Evolutionary conservation across 306 rosid species (phyloP), one percentile per base, ranked within the genome.

Genomic region (Coriaria nepalensis): DNA sequence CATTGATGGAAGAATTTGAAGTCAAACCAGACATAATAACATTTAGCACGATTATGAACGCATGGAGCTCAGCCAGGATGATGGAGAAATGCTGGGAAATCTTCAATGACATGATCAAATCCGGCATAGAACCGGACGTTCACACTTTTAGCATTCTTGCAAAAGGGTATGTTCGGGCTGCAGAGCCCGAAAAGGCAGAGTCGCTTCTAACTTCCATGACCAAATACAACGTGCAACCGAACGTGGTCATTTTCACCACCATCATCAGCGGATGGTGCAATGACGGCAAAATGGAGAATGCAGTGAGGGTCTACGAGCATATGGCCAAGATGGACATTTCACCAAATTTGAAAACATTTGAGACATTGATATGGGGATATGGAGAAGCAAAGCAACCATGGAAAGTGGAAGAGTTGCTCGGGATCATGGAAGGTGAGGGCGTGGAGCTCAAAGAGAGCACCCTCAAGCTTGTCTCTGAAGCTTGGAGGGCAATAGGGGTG

Each of bases 331-430:
- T 71, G 67, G 80, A 71, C 50, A 62, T 71, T 35, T 15, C 78
- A 39, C 69, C 93, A 4, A 90, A 79, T 69, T 60, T 79, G 64
- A 90, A 75, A 63, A 84, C 95, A 49, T 90, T 76, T 47, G 97
- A 90, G 68, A 90, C 95, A n/a, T 59, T 90, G 54, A 74, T 90
- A 47, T 90, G 97, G 97, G 97, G 97, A 40, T 90, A 74, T 51
- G 93, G 93, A 64, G 95, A 88, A 62, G 95, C 82, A 60, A 84
- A 72, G 60, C 97, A 79, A 38, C 97, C 97, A 5, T 69, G 84
- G 95, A 75, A 73, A 71, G 92, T 95, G 36, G 97, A 90, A 75
- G 95, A 81, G 47, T 50, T 90, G 47, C 78, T 90, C 45, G 52
- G 59, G 12, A 44, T 61, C 4, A 90, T 90, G 97, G 74, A 77